phyloP scores from a whole-genome alignment of 75 land plant species.

The Cunninghamia lanceolata region DNA sequence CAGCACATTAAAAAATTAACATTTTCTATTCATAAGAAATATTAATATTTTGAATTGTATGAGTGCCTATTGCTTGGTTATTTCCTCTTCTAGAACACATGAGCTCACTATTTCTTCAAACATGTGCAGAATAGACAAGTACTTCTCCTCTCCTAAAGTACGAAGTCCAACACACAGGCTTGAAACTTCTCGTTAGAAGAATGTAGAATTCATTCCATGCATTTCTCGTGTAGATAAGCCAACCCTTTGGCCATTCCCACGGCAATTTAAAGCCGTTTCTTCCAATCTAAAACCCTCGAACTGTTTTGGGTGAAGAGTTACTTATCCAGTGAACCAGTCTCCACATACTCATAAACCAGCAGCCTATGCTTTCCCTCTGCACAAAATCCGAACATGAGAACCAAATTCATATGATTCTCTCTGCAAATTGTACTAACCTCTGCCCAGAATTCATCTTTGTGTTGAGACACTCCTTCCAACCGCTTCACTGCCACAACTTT shows the following conservation, averaged over 20 bases:
- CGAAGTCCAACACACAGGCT: constrained; percentile 78
- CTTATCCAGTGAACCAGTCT: constrained; percentile 55
- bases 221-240: constrained; percentile 56
- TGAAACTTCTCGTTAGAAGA: constrained; percentile 54
- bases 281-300: constrained; percentile 23
- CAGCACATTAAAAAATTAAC: too few species aligned
- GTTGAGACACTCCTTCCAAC: constrained; percentile 30
- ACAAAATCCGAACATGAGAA: constrained; percentile 68
- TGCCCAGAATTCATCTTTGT: constrained; percentile 48
- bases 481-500: constrained; percentile 51
- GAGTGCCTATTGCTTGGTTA: too few species aligned
- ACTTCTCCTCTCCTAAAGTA: too few species aligned
- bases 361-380: constrained; percentile 36
- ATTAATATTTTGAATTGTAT: too few species aligned
- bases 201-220: constrained; percentile 64
- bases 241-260: constrained; percentile 47
- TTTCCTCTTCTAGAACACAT: too few species aligned
- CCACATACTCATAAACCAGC: constrained; percentile 53
- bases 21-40: too few species aligned
- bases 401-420: constrained; percentile 73
- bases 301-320: constrained; percentile 25
- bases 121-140: too few species aligned
- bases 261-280: constrained; percentile 37
- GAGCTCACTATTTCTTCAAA: too few species aligned
- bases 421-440: constrained; percentile 68